Conservation (phyloP, 164 flowering plant species). For the Brasenia schreberi region DNA sequence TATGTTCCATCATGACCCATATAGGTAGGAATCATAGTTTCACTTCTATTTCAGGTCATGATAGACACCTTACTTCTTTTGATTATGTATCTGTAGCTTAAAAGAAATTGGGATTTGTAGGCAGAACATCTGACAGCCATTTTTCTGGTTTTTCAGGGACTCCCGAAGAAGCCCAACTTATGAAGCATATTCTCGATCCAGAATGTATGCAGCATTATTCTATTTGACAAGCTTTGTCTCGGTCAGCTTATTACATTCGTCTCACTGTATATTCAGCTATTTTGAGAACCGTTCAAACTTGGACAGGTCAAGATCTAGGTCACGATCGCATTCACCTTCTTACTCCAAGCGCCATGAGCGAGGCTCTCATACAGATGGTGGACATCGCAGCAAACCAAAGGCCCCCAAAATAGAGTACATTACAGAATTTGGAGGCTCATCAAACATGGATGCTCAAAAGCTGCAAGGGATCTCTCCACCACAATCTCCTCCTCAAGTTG, state of each 20-base stretch:
- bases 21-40: slow-evolving; percentile 33
- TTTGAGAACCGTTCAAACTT: slow-evolving; percentile 1
- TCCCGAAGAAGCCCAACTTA: slow-evolving; percentile 86
- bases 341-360: slow-evolving; percentile 62
- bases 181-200: slow-evolving; percentile 86
- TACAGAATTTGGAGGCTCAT: slow-evolving; percentile 90
- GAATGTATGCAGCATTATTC: slow-evolving; percentile 37
- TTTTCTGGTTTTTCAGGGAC: slow-evolving; percentile 39
- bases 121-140: neutral
- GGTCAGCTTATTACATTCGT: neutral
- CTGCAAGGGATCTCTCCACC: slow-evolving; percentile 81
- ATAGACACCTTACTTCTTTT: too few species aligned
- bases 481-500: slow-evolving; percentile 71
- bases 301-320: slow-evolving; percentile 56
- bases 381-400: slow-evolving; percentile 51
- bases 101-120: too few species aligned
- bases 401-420: slow-evolving; percentile 83
- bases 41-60: neutral
- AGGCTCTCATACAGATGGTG: slow-evolving; percentile 51
- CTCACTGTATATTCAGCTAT: neutral
- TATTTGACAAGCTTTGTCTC: neutral
- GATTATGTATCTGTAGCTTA: neutral
- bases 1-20: slow-evolving; percentile 75
- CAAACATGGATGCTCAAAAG: slow-evolving; percentile 48
- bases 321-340: slow-evolving; percentile 78